Conservation (phyloP, 345 rosid species). For the Tarenaya hassleriana region DNA sequence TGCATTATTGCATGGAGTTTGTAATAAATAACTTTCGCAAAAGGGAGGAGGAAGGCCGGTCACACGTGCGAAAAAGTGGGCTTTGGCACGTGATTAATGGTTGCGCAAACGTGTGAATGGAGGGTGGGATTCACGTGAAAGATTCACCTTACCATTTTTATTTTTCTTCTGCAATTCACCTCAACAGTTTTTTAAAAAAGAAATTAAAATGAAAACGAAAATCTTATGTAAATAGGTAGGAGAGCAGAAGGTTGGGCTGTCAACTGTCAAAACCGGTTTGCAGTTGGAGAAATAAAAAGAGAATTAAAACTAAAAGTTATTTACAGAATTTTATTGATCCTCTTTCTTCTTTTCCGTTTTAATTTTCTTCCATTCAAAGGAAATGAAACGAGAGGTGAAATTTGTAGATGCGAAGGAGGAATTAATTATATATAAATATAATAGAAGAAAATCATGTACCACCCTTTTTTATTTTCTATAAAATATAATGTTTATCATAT, state of each 20-base stretch:
- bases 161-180: neutral
- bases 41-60: conserved; percentile 16
- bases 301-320: neutral
- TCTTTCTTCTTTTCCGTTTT: conserved; percentile 25
- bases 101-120: conserved; percentile 29
- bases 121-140: conserved; percentile 30
- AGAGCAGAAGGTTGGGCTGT: conserved; percentile 32
- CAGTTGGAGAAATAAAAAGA: conserved; percentile 5
- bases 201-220: conserved; percentile 8
- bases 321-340: conserved; percentile 19
- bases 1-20: conserved; percentile 10
- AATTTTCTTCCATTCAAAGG: conserved; percentile 14
- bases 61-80: conserved; percentile 25
- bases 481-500: neutral
- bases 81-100: conserved; percentile 26
- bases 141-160: conserved; percentile 12
- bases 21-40: conserved; percentile 27
- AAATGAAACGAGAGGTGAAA: conserved; percentile 9
- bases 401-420: conserved; percentile 7
- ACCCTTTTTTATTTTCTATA: neutral
- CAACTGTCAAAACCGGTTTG: conserved; percentile 22
- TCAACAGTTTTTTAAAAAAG: neutral
- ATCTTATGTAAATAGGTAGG: conserved; percentile 26
- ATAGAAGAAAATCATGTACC: too few relatives aligned
- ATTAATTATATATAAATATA: too few relatives aligned